Conservation (phyloP, 1,139 yeast species). For the Debaryomycetaceae sp. region DNA sequence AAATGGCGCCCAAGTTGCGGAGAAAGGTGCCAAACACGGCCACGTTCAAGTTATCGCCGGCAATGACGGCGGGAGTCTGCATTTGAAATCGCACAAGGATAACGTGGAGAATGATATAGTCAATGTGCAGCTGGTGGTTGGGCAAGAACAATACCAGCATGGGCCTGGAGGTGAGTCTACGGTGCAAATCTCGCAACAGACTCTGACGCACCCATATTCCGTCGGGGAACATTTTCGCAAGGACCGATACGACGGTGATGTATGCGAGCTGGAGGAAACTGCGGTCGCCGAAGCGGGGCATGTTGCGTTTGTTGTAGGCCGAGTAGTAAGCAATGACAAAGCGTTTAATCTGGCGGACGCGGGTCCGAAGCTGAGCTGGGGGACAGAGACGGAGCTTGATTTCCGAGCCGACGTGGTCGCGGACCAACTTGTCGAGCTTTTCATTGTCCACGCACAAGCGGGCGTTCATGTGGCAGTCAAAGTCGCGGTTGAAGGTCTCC, state of each 20-base stretch:
- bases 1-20: conserved; percentile 36
- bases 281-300: conserved; percentile 20
- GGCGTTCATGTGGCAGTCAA: conserved; percentile 22
- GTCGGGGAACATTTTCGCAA: conserved; percentile 30
- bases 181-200: conserved; percentile 21
- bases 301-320: conserved; percentile 24
- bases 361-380: conserved; percentile 20
- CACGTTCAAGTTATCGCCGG: conserved; percentile 60
- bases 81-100: conserved; percentile 47
- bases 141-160: conserved; percentile 35
- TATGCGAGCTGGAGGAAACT: conserved; percentile 25
- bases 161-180: conserved; percentile 26
- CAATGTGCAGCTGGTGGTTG: conserved; percentile 57
- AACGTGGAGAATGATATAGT: conserved; percentile 52
- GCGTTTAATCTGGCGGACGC: conserved; percentile 27
- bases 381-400: conserved; percentile 29
- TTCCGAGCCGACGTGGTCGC: conserved; percentile 29
- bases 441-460: conserved; percentile 22
- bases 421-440: conserved; percentile 27
- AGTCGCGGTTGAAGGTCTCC: conserved; percentile 17
- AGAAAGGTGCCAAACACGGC: conserved; percentile 43
- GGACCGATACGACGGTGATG: conserved; percentile 24
- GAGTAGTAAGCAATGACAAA: conserved; percentile 32
- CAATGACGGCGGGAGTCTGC: conserved; percentile 51
- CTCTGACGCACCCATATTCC: conserved; percentile 32